Evolutionary conservation across 495 filamentous ascomycete species (phyloP), one percentile per base, ranked within the genome.

Genomic region (Cercophora sp.): DNA sequence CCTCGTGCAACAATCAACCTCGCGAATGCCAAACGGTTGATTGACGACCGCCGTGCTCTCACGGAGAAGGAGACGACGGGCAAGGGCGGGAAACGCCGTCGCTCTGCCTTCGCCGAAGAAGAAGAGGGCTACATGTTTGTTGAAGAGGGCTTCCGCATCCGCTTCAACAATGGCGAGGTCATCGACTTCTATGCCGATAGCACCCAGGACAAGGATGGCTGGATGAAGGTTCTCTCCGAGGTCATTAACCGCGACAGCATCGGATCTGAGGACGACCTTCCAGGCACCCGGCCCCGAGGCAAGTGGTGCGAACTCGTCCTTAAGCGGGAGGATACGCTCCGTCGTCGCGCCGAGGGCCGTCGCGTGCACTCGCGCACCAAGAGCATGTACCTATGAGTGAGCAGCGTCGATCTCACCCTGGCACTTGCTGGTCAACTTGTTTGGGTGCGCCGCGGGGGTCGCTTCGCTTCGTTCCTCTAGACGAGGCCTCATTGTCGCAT

Each of bases 61-160:
- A 86, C 82, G 5, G 84, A 95, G 56, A 88, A 83, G 51, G 86
- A 90, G 63, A 87, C 84, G 0, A 83, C 77, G 36, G 84, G 83
- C 20, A 86, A 85, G 62, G 79, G 78, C 54, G 87, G 88, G 50
- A 85, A 85, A 57, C 84, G 93, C 19, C 84, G 93, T 29, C 91
- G 93, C 63, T 94, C 89, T 46, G 93, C 88, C 23, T 98, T 98
- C 60, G 91, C 94, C 6, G 93, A 97, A 68, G 94, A 97, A 61
- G 94, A 97, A 68, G 93, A 98, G 61, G 93, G 94, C 41, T 98
- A 97, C 73, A 96, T 96, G 90, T 97, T 97, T 60, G 93, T 98
- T 19, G 93, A 98, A 69, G 94, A 97, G 65, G 93, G 94, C 10
- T 98, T 98, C 82, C 88, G 93, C 27, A 92, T 98, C 66, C 89